A percentile compares a stretch with the other conserved stretches of the same genome.
These are phyloP conservation scores for Acorus gramineus DNA, from an alignment of 106 monocot genomes.

Conservation along the genomic window DNA sequence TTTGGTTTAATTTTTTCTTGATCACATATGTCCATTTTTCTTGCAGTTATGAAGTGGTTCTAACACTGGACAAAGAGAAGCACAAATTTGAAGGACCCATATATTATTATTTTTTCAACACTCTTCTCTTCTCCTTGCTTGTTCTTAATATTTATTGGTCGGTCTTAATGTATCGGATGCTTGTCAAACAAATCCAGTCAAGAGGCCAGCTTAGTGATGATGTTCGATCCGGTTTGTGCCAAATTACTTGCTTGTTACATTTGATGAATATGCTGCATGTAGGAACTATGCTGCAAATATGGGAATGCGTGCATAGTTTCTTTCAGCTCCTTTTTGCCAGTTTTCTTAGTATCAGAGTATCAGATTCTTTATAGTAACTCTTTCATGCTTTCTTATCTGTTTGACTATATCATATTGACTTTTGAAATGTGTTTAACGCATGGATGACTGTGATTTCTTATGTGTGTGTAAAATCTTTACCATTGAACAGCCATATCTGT, in stretches of 20 bases:
- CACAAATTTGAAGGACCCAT: constrained; percentile 57
- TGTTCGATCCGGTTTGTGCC: constrained; percentile 67
- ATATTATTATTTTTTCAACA: constrained; percentile 70
- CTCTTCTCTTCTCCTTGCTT: constrained; percentile 74
- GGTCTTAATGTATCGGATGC: constrained; percentile 89
- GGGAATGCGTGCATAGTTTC: not conserved
- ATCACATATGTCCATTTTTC: not conserved
- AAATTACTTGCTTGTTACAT: not conserved
- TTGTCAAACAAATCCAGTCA: constrained; percentile 63
- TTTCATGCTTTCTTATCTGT: no score
- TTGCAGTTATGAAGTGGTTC: constrained; percentile 54
- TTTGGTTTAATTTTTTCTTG: constrained; percentile 6
- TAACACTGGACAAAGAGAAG: constrained; percentile 49
- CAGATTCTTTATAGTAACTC: no score
- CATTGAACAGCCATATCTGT: no score
- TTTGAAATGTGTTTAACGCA: not conserved
- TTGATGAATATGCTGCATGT: not conserved
- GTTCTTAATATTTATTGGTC: constrained; percentile 94
- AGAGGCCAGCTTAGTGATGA: constrained; percentile 79
- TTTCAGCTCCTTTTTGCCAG: not conserved
- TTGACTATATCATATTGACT: not conserved
- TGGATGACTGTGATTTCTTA: no score
- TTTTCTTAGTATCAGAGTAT: not conserved
- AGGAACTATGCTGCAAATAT: not conserved
- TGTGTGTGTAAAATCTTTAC: no score